phyloP scores from a whole-genome alignment of 1,284 basidiomycete genomes.

The Sanghuangporus weigelae region DNA sequence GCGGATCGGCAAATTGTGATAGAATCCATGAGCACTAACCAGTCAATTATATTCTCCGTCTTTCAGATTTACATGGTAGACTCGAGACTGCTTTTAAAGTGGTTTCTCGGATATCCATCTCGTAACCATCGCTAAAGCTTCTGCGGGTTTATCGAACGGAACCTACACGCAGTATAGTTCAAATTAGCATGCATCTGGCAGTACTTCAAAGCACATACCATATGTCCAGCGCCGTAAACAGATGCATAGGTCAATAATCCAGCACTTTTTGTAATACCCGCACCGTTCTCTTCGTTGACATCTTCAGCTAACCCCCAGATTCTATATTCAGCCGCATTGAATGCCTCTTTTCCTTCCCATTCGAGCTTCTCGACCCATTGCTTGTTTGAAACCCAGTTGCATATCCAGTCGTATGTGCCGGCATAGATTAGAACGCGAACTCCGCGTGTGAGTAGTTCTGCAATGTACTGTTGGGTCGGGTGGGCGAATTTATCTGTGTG shows the following conservation, averaged over 20 bases:
- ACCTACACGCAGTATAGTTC: slow-evolving; percentile 33
- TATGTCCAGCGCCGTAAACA: slow-evolving; percentile 61
- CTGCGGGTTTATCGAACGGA: slow-evolving; percentile 62
- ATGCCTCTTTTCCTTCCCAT: slow-evolving; percentile 58
- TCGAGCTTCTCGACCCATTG: slow-evolving; percentile 71
- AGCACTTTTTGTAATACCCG: slow-evolving; percentile 48
- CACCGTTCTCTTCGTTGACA: slow-evolving; percentile 24
- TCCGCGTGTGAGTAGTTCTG: slow-evolving; percentile 67
- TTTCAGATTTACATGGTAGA: neutral
- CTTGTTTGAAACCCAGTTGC: slow-evolving; percentile 74
- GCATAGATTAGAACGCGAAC: slow-evolving; percentile 70
- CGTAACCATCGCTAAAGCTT: slow-evolving; percentile 49
- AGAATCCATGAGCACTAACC: too few species aligned
- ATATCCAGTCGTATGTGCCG: slow-evolving; percentile 78
- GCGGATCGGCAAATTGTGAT: too few species aligned
- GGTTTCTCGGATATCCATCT: slow-evolving; percentile 46
- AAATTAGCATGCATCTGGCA: too few species aligned
- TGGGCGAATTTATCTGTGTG: slow-evolving; percentile 57
- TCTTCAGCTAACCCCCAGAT: slow-evolving; percentile 51
- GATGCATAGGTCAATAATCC: slow-evolving; percentile 64
- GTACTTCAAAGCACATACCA: slow-evolving; percentile 44
- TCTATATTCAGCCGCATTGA: slow-evolving; percentile 44
- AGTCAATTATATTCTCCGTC: neutral
- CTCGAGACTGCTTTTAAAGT: neutral
- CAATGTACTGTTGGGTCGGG: slow-evolving; percentile 62